phyloP scores from a whole-genome alignment of 148 eudicot species.

The Polygonum aviculare region DNA sequence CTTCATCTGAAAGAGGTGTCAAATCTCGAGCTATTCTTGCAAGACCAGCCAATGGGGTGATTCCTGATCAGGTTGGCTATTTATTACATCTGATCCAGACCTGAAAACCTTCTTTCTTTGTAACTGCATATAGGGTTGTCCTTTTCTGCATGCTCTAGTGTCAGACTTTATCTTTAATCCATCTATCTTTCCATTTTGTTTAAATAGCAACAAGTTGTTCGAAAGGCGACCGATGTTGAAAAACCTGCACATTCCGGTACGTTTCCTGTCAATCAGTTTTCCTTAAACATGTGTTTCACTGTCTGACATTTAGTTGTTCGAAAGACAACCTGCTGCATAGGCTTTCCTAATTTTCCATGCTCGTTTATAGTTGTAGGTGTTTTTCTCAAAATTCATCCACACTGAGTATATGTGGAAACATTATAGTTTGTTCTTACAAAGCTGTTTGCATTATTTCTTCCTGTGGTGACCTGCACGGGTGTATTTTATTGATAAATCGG shows the following conservation, averaged over 20 bases:
- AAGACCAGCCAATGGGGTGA: conserved; percentile 59
- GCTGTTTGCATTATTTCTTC: not conserved
- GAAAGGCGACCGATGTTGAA: conserved; percentile 54
- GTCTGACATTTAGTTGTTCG: not conserved
- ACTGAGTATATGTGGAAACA: not conserved
- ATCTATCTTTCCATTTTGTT: conserved; percentile 7
- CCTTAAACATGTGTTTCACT: not conserved
- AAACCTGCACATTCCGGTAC: conserved; percentile 65
- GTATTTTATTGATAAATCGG: not conserved
- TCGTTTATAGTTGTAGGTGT: not conserved
- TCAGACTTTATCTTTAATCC: not conserved
- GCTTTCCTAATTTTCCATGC: not conserved
- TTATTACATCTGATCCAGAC: not conserved
- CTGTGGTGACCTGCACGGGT: not conserved
- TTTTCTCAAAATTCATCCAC: not conserved
- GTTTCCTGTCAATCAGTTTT: conserved; percentile 4
- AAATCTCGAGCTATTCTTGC: conserved; percentile 72
- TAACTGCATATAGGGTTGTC: not conserved
- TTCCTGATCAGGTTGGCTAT: conserved; percentile 62
- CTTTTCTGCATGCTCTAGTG: not conserved
- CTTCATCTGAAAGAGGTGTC: conserved; percentile 63
- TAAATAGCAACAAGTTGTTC: conserved; percentile 34
- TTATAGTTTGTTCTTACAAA: not conserved
- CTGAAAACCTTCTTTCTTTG: not conserved
- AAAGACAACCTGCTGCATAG: not conserved